These are phyloP conservation scores for Podaxis mareebaensis DNA, from an alignment of 768 basidiomycete genomes.

Conservation along the genomic window DNA sequence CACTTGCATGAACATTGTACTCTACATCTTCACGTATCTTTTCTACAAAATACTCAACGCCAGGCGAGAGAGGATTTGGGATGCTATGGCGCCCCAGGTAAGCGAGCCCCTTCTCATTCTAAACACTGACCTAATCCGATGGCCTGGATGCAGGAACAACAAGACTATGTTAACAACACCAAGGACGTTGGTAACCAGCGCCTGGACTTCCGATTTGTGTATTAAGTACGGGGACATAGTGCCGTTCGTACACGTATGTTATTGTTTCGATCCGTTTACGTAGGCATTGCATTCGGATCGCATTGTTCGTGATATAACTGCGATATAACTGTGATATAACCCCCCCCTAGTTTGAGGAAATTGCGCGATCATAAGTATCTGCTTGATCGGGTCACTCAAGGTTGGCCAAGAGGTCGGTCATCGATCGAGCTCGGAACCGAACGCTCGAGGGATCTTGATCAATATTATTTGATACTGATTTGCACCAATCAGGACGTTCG, in stretches of 20 bases:
- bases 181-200: slow-evolving; percentile 60
- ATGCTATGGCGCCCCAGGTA: slow-evolving; percentile 48
- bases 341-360: too few species aligned
- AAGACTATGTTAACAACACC: slow-evolving; percentile 60
- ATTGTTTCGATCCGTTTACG: neutral
- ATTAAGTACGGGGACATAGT: slow-evolving; percentile 31
- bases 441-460: too few species aligned
- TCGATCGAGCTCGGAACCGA: too few species aligned
- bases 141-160: slow-evolving; percentile 42
- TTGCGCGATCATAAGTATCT: too few species aligned
- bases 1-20: slow-evolving; percentile 49
- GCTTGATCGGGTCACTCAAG: too few species aligned
- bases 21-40: slow-evolving; percentile 51
- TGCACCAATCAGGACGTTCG: too few species aligned
- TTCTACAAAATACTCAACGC: slow-evolving; percentile 58
- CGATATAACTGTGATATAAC: neutral
- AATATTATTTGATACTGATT: too few species aligned
- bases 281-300: neutral
- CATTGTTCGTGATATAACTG: neutral
- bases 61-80: slow-evolving; percentile 52
- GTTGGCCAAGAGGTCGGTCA: too few species aligned
- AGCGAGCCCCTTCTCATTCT: slow-evolving; percentile 4
- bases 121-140: neutral
- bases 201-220: slow-evolving; percentile 64
- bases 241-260: neutral